A percentile compares a stretch with the other conserved stretches of the same genome.
phyloP scores from a whole-genome alignment of 495 filamentous ascomycete genomes.

The Beverwykella pulmonaria region DNA sequence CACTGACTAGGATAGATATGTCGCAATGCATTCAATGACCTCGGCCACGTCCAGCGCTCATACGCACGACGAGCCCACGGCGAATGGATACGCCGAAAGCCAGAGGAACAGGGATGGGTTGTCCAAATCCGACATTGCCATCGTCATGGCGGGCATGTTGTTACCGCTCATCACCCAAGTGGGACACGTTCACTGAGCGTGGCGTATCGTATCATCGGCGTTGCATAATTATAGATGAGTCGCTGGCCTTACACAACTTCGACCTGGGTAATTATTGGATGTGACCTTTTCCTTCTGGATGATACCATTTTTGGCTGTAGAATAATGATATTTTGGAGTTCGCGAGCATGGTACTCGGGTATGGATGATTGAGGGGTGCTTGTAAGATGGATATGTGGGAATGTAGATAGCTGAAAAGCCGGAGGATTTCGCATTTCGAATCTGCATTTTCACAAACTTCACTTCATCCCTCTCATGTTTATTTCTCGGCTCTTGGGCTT shows the following conservation, averaged over 20 bases:
- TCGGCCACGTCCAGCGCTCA: conserved; percentile 63
- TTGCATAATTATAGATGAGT: not conserved
- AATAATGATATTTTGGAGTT: conserved; percentile 1
- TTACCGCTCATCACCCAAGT: conserved; percentile 86
- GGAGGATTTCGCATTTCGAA: not conserved
- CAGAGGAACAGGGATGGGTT: not conserved
- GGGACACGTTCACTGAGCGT: conserved; percentile 76
- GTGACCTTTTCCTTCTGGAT: conserved; percentile 3
- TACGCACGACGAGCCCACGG: conserved; percentile 52
- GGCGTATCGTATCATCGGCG: not conserved
- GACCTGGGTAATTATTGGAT: conserved; percentile 4
- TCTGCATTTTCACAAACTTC: too few relatives aligned
- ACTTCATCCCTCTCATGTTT: too few relatives aligned
- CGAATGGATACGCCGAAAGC: conserved; percentile 69
- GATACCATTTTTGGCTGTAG: conserved; percentile 13
- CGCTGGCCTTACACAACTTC: not conserved
- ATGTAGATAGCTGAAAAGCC: not conserved
- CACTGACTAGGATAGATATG: conserved; percentile 63
- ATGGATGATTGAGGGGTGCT: not conserved
- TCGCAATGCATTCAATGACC: conserved; percentile 98
- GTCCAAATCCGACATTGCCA: conserved; percentile 61
- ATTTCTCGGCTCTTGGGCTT: too few relatives aligned
- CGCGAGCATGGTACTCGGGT: not conserved
- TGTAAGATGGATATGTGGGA: not conserved
- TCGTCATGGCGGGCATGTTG: conserved; percentile 85